Percentiles rank a stretch among this genome's conserved stretches.
Evolutionary conservation across 2,329 filamentous ascomycete genomes (phyloP).

Genomic region (Spiromastix sp.): DNA sequence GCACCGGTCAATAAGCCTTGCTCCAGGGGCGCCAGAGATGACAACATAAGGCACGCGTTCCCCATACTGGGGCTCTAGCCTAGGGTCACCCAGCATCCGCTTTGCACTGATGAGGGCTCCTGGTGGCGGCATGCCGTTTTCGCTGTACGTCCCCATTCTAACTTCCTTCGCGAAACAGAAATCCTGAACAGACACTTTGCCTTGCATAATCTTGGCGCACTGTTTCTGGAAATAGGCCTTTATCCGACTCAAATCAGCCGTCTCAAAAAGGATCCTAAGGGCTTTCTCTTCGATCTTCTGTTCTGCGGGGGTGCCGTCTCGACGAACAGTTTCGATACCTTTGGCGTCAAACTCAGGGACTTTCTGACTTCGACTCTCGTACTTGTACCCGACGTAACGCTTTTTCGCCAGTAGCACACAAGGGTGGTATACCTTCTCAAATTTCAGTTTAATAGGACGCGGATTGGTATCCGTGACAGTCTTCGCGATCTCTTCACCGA

Average conservation of each 20-base stretch:
- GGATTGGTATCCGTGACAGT: slow-evolving; percentile 85
- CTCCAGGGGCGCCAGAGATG: slow-evolving; percentile 74
- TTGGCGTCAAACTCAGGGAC: slow-evolving; percentile 93
- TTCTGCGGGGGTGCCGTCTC: slow-evolving; percentile 88
- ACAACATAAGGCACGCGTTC: slow-evolving; percentile 94
- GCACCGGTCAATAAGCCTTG: slow-evolving; percentile 77
- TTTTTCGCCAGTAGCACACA: slow-evolving; percentile 94
- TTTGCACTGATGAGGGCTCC: slow-evolving; percentile 81
- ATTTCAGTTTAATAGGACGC: slow-evolving; percentile 86
- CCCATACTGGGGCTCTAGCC: slow-evolving; percentile 85
- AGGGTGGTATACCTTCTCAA: slow-evolving; percentile 96
- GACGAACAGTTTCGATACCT: slow-evolving; percentile 91
- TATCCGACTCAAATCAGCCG: slow-evolving; percentile 75
- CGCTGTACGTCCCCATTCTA: slow-evolving; percentile 76
- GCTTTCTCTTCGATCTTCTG: slow-evolving; percentile 95
- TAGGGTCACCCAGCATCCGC: slow-evolving; percentile 75
- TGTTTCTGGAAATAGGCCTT: slow-evolving; percentile 85
- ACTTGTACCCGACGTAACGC: slow-evolving; percentile 96
- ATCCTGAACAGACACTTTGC: slow-evolving; percentile 80
- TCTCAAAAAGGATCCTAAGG: slow-evolving; percentile 79
- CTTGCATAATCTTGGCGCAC: slow-evolving; percentile 85
- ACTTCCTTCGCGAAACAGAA: slow-evolving; percentile 95
- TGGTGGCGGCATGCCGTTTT: slow-evolving; percentile 67
- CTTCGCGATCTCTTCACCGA: slow-evolving; percentile 84
- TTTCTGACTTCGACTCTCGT: slow-evolving; percentile 64